Percentiles rank a stretch among this genome's conserved stretches.
Conservation (phyloP, 2,329 filamentous ascomycete species). For the Sarocladium oryzae region DNA sequence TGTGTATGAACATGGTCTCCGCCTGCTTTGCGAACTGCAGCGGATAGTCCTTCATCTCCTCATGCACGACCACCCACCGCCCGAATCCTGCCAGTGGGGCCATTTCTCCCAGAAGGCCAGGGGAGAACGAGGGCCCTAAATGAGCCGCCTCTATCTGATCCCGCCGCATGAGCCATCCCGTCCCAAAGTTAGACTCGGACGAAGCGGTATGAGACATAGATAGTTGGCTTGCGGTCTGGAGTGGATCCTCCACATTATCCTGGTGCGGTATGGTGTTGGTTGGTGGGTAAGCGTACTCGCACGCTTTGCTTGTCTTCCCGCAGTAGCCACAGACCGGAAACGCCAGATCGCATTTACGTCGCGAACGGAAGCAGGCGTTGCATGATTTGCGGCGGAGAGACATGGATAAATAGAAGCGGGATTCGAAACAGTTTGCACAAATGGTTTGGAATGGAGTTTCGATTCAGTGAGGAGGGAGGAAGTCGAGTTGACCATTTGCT, state of each 20-base stretch:
- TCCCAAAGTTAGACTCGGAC: not conserved
- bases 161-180: not conserved
- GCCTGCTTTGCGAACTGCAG: conserved; percentile 8
- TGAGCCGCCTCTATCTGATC: not conserved
- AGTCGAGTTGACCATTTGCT: not conserved
- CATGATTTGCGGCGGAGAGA: conserved; percentile 13
- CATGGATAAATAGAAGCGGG: conserved; percentile 4
- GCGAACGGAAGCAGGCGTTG: conserved; percentile 10
- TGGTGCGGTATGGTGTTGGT: not conserved
- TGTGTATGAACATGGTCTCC: conserved; percentile 13
- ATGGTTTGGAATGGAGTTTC: too few relatives aligned
- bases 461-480: not conserved
- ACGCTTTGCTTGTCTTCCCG: conserved; percentile 9
- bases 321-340: conserved; percentile 10
- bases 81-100: not conserved
- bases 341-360: conserved; percentile 12
- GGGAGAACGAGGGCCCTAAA: not conserved
- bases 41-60: conserved; percentile 9
- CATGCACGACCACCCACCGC: not conserved
- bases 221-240: conserved; percentile 5
- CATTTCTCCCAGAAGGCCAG: conserved; percentile 5
- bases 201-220: too few relatives aligned
- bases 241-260: not conserved
- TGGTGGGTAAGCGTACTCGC: conserved; percentile 12
- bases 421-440: not conserved